A percentile compares a stretch with the other conserved stretches of the same genome.
Conservation (phyloP, 352 stramenopile genomes). For the Pythium vanterpoolii region DNA sequence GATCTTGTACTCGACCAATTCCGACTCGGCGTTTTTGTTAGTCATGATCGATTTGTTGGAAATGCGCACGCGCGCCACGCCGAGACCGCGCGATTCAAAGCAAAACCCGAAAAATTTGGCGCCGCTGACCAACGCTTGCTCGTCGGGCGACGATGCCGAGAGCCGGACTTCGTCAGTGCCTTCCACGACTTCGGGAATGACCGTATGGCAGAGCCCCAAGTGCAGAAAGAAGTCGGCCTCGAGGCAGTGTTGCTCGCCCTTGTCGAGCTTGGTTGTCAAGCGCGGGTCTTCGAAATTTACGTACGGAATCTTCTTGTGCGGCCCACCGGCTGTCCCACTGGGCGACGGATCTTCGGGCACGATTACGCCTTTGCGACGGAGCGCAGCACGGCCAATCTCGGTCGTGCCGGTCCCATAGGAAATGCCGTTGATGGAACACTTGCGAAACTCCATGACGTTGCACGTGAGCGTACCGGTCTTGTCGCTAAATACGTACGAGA, state of each 20-base stretch:
- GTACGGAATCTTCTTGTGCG: conserved; percentile 51
- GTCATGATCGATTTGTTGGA: too few relatives aligned
- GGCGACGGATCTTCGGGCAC: too few relatives aligned
- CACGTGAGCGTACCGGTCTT: conserved; percentile 99
- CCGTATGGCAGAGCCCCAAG: conserved; percentile 71
- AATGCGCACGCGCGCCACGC: conserved; percentile 52
- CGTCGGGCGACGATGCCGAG: conserved; percentile 90
- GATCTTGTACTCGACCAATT: conserved; percentile 47
- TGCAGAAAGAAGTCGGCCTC: conserved; percentile 71
- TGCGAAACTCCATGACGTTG: conserved; percentile 98
- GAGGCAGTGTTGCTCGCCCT: conserved; percentile 17
- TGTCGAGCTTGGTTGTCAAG: conserved; percentile 41
- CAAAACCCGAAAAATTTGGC: conserved; percentile 77
- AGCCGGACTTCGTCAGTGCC: conserved; percentile 56
- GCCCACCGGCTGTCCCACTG: too few relatives aligned
- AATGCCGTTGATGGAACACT: conserved; percentile 80
- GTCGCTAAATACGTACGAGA: conserved; percentile 98
- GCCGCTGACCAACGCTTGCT: conserved; percentile 91
- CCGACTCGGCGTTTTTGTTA: conserved; percentile 32
- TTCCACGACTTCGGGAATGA: conserved; percentile 61
- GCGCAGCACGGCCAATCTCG: not conserved
- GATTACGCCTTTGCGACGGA: too few relatives aligned
- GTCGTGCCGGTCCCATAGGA: conserved; percentile 54
- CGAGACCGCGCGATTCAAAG: conserved; percentile 66
- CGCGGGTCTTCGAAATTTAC: conserved; percentile 77